These are phyloP conservation scores for Cladosporium sphaerospermum DNA, from an alignment of 2,329 filamentous ascomycete genomes.

Conservation along the genomic window DNA sequence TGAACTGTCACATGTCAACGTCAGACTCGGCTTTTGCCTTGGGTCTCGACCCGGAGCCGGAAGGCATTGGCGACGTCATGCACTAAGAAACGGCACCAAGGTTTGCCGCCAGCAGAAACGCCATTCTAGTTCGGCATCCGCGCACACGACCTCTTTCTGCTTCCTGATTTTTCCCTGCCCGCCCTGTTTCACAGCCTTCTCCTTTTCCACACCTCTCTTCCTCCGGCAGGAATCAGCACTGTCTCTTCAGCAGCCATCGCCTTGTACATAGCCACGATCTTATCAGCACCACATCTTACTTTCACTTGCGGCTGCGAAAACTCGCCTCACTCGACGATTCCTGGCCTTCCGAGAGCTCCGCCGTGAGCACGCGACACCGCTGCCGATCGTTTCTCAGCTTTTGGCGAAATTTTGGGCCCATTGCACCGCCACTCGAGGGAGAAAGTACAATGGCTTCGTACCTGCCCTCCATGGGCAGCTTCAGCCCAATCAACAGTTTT, in stretches of 20 bases:
- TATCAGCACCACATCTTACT: neutral
- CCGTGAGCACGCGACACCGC: conserved; percentile 8
- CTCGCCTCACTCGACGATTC: neutral
- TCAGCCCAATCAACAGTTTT: conserved; percentile 64
- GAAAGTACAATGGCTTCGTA: conserved; percentile 5
- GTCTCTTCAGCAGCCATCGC: neutral
- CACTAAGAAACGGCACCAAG: neutral
- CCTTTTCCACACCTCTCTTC: neutral
- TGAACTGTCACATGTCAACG: too few relatives aligned
- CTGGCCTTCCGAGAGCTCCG: neutral
- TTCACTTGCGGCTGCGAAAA: neutral
- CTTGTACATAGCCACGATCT: neutral
- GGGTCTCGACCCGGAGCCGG: too few relatives aligned
- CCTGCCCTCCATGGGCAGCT: conserved; percentile 4
- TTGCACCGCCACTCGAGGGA: neutral
- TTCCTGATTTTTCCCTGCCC: neutral
- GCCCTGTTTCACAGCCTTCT: neutral
- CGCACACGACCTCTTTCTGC: conserved; percentile 10
- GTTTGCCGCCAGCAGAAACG: neutral
- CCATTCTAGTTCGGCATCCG: neutral
- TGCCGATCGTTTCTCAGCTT: conserved; percentile 1
- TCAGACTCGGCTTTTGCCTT: too few relatives aligned
- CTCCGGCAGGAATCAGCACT: conserved; percentile 2
- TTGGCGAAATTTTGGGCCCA: neutral
- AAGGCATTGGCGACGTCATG: too few relatives aligned